Base-by-base conservation (phyloP, 768 basidiomycete genomes). In the Thelephora aurantiotincta region DNA sequence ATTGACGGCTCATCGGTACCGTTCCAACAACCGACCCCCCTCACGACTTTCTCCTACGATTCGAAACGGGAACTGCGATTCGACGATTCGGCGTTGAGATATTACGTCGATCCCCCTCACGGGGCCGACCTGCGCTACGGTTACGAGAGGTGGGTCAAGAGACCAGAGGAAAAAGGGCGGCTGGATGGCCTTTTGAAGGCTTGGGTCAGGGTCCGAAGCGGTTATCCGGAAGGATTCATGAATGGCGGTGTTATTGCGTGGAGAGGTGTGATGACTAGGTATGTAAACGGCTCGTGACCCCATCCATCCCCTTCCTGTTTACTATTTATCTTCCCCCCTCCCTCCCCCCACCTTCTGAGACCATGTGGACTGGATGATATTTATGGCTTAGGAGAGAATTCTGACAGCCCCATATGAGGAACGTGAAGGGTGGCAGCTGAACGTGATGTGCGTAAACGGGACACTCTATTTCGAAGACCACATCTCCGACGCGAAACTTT, bases 261-360 rank as follows among this genome's bases (percentile, higher is more conserved):
- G 88, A 70, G 88, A 56, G 88, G 88, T 11, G 72, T 89, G 46
- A 77, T 89, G 70, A 90, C 89, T 50, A 89, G 80, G 84, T 88
- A 60, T 66, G 72, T 59, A 41, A 18, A 37, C n/a, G 12, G 12
- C 2, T 47, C 18, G 26, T 30, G 16, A 36, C 41, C 44, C 14
- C 33, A 36, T 37, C 42, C 43, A 12, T 19, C 42, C 23, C 7
- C 35, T 48, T 14, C 55, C 52, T 43, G 54, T 50, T 44, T 54
- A 44, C 46, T 50, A 54, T 53, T 33, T n/a, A n/a, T n/a, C n/a
- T n/a, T n/a, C n/a, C 13, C 45, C 45, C 37, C 46, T 23, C 41
- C 33, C 41, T 6, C 26, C 13, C 35, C 33, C 14, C 36, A 30
- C 26, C 26, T 9, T 4, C 26, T n/a, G 5, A 20, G 18, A 34